Evolutionary conservation across 148 eudicot genomes (phyloP).

Genomic region (Beta vulgaris): DNA sequence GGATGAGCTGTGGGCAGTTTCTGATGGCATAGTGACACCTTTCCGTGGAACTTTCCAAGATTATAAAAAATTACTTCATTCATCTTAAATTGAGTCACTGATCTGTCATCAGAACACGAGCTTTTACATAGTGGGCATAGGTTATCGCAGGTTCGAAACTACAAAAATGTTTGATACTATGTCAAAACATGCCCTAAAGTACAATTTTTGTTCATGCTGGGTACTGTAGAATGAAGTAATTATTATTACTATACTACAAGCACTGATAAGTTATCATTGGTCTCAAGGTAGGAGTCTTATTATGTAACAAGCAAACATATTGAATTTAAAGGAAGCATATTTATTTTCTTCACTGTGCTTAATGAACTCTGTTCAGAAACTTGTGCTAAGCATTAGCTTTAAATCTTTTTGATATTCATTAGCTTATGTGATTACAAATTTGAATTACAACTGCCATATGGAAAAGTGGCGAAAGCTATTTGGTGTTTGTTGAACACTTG

Average conservation of each 20-base stretch:
- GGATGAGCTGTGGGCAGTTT: slow-evolving; percentile 96
- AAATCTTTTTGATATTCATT: no score
- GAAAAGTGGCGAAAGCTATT: no score
- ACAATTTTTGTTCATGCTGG: not conserved
- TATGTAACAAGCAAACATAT: not conserved
- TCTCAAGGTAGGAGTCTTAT: not conserved
- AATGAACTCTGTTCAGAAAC: no score
- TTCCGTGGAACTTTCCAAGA: slow-evolving; percentile 89
- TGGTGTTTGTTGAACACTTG: no score
- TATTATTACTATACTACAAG: not conserved
- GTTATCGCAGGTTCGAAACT: not conserved
- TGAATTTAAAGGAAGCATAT: not conserved
- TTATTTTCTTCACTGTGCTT: not conserved
- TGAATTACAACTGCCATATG: no score
- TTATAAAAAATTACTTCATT: slow-evolving; percentile 85
- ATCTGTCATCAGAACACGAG: not conserved
- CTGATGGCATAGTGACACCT: slow-evolving; percentile 71
- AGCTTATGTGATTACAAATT: no score
- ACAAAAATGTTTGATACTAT: not conserved
- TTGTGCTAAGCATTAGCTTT: no score
- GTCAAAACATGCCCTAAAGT: not conserved
- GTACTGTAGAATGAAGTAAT: not conserved
- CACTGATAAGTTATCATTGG: not conserved
- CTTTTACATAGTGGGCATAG: not conserved
- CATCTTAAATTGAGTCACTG: slow-evolving; percentile 23